These are phyloP conservation scores for Mallotus japonicus DNA, from an alignment of 441 rosid species.

Conservation along the genomic window DNA sequence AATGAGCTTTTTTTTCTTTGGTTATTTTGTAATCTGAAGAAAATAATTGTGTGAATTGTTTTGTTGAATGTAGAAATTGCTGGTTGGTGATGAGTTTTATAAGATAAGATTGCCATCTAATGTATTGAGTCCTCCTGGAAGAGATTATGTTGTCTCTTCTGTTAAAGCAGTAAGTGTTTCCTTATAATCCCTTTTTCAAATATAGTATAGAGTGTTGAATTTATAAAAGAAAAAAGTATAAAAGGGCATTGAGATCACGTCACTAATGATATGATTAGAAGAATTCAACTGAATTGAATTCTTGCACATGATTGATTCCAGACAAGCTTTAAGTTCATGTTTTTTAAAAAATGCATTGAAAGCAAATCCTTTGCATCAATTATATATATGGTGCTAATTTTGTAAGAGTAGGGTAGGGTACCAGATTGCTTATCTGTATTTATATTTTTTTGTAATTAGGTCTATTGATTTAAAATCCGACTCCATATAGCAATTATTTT, in stretches of 20 bases:
- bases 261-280: no score
- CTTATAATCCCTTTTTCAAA: no score
- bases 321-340: no score
- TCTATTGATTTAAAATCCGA: not conserved
- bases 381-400: not conserved
- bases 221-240: no score
- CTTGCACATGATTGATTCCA: no score
- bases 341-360: no score
- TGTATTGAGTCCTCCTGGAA: conserved; percentile 71
- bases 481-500: conserved; percentile 12
- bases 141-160: conserved; percentile 69
- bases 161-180: conserved; percentile 74
- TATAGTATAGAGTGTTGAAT: no score
- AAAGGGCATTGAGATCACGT: no score
- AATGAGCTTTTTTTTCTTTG: no score
- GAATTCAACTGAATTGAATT: no score
- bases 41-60: conserved; percentile 1
- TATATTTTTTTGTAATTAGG: no score
- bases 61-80: conserved; percentile 46
- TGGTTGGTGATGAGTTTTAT: conserved; percentile 77
- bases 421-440: not conserved
- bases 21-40: not conserved
- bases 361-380: no score
- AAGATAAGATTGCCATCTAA: conserved; percentile 88
- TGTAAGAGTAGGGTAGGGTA: not conserved